Evolutionary conservation across 257 asterid genomes (phyloP).

Genomic region (Solanum pimpinellifolium): DNA sequence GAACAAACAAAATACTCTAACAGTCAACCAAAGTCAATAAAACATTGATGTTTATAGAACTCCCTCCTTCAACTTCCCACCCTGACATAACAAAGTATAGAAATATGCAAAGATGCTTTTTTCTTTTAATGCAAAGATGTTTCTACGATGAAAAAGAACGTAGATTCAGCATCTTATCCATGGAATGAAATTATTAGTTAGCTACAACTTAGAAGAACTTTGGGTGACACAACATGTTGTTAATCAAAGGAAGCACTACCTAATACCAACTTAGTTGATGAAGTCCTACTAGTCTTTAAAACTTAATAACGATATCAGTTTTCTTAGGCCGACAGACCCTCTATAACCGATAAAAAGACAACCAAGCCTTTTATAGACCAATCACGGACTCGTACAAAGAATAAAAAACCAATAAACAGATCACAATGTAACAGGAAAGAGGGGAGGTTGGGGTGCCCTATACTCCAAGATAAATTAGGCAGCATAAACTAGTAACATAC

Average conservation of each 20-base stretch:
- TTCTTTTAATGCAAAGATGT: background rate
- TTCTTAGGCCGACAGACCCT: background rate
- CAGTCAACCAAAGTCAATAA: background rate
- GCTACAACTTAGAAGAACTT: background rate
- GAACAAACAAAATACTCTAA: background rate
- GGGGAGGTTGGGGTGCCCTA: background rate
- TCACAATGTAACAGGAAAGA: background rate
- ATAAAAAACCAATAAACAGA: background rate
- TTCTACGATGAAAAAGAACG: background rate
- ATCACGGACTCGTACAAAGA: background rate
- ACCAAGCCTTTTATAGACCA: background rate
- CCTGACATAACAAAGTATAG: background rate
- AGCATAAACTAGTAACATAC: constrained; percentile 5
- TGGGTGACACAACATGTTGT: background rate
- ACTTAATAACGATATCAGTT: background rate
- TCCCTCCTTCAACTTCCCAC: background rate
- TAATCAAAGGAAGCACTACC: background rate
- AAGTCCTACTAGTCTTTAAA: background rate
- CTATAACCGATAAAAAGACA: background rate
- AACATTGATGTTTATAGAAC: background rate
- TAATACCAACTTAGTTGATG: background rate
- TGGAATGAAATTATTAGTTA: background rate
- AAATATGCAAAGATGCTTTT: background rate
- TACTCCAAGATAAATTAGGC: background rate
- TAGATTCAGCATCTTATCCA: background rate